Conservation (phyloP, 176 grass and related monocot genomes). For the Aegilops bicornis region DNA sequence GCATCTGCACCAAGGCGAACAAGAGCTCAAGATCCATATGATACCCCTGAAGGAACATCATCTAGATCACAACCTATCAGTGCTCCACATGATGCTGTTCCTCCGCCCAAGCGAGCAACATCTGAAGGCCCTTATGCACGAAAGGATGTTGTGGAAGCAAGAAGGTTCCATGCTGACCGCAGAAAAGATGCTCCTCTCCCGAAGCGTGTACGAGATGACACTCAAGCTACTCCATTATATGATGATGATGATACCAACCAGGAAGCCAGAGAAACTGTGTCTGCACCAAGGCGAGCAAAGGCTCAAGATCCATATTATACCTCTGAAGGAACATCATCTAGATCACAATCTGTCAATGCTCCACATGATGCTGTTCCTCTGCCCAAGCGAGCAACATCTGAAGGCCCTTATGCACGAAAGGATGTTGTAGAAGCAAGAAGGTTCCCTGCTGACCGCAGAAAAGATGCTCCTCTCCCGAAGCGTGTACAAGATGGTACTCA, state of each 20-base stretch:
- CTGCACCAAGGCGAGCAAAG: not conserved
- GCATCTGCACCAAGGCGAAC: not conserved
- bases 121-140: slow-evolving; percentile 14
- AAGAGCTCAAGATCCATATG: slow-evolving; percentile 10
- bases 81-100: slow-evolving; percentile 7
- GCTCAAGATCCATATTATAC: no score
- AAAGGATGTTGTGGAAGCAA: not conserved
- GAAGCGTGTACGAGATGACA: not conserved
- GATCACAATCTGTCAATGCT: slow-evolving; percentile 6
- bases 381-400: not conserved
- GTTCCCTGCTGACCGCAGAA: not conserved
- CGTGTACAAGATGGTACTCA: not conserved
- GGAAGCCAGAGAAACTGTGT: slow-evolving; percentile 10
- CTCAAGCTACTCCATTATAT: not conserved
- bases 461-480: not conserved
- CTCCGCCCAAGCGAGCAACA: slow-evolving; percentile 2
- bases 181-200: not conserved
- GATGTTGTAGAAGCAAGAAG: not conserved
- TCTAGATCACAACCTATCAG: not conserved
- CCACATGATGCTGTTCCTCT: not conserved
- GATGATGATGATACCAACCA: not conserved
- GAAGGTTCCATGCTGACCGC: not conserved
- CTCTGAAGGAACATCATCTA: no score
- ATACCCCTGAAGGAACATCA: slow-evolving; percentile 14
- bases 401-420: slow-evolving; percentile 8